These are phyloP conservation scores for Acanthamoeba divionensis DNA, from an alignment of 208 protist genomes.

Conservation along the genomic window DNA sequence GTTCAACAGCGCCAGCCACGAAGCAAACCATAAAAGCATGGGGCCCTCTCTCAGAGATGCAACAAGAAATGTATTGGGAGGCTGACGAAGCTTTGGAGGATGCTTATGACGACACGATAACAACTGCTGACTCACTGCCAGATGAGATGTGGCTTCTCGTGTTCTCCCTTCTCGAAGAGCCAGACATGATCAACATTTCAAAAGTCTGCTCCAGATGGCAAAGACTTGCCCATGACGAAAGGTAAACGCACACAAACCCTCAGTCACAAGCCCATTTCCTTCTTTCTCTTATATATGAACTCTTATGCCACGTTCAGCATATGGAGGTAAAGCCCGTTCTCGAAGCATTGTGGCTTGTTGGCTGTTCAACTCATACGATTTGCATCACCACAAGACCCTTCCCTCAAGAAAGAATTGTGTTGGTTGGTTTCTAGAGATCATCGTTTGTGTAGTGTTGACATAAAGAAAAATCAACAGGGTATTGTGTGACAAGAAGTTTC, in stretches of 20 bases:
- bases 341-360: not conserved
- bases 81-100: no score
- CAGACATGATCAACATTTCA: not conserved
- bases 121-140: no score
- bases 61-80: no score
- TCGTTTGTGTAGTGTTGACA: not conserved
- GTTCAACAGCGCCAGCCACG: no score
- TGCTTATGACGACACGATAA: no score
- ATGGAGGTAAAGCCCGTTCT: not conserved
- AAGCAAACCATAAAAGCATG: no score
- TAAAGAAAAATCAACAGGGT: not conserved
- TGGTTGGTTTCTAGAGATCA: not conserved
- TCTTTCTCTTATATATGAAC: not conserved
- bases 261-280: not conserved
- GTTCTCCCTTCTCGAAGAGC: not conserved
- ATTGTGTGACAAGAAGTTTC: conserved; percentile 22
- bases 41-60: no score
- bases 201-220: not conserved
- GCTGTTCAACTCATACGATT: not conserved
- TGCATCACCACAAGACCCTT: no score
- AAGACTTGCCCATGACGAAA: not conserved
- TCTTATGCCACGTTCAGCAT: not conserved
- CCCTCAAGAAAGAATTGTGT: no score
- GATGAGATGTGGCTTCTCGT: not conserved
- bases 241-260: not conserved